phyloP scores from a whole-genome alignment of 495 filamentous ascomycete species.

The Penicillium desertorum region DNA sequence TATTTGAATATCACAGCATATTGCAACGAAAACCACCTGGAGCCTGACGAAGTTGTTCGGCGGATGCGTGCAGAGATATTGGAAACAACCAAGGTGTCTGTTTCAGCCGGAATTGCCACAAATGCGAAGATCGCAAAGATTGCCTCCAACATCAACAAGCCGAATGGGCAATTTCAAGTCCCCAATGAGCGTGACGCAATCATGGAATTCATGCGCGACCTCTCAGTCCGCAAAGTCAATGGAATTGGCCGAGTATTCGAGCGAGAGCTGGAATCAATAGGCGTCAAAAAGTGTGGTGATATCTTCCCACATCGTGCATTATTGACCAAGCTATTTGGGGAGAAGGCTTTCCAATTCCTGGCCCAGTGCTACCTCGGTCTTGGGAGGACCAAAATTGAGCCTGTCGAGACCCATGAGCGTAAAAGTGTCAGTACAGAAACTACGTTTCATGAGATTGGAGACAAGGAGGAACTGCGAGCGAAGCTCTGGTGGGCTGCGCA shows the following conservation, averaged over 20 bases:
- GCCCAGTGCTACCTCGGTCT: slow-evolving; percentile 82
- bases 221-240: slow-evolving; percentile 88
- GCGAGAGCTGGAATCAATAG: slow-evolving; percentile 83
- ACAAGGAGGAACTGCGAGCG: slow-evolving; percentile 63
- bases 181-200: slow-evolving; percentile 68
- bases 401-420: slow-evolving; percentile 84
- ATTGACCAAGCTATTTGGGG: slow-evolving; percentile 76
- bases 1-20: slow-evolving; percentile 95
- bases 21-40: slow-evolving; percentile 64
- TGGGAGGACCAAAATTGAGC: slow-evolving; percentile 83
- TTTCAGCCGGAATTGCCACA: slow-evolving; percentile 91
- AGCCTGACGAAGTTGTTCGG: slow-evolving; percentile 68
- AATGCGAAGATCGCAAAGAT: slow-evolving; percentile 96
- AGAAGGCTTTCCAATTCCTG: slow-evolving; percentile 87
- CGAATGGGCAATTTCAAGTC: slow-evolving; percentile 85
- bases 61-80: slow-evolving; percentile 76
- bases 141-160: slow-evolving; percentile 90
- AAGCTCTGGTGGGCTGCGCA: slow-evolving; percentile 79
- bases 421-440: slow-evolving; percentile 94
- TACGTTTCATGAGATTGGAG: slow-evolving; percentile 81
- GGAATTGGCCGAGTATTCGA: slow-evolving; percentile 93
- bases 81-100: slow-evolving; percentile 76
- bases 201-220: slow-evolving; percentile 78
- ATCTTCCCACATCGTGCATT: slow-evolving; percentile 74
- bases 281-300: slow-evolving; percentile 86